These are phyloP conservation scores for Trichoderma sp. DNA, from an alignment of 2,329 filamentous ascomycete species.

Conservation along the genomic window DNA sequence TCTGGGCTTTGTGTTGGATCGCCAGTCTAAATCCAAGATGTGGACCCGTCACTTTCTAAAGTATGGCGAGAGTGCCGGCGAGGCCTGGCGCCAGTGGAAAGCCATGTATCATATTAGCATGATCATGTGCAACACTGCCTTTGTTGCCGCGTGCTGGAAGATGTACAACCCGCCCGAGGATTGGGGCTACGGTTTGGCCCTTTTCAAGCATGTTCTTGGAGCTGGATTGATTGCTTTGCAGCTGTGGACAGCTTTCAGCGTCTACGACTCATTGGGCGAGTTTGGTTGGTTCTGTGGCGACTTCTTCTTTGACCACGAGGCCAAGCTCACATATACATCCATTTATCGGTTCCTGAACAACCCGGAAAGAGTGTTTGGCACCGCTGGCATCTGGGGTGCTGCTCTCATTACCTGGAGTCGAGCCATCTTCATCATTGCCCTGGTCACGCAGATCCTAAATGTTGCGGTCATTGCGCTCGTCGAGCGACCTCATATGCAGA, in stretches of 20 bases:
- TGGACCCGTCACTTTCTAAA: conserved; percentile 99
- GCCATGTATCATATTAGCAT: conserved; percentile 91
- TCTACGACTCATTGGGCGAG: conserved; percentile 93
- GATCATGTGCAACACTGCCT: conserved; percentile 84
- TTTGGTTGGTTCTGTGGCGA: conserved; percentile 99
- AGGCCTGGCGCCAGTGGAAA: conserved; percentile 98
- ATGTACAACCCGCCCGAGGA: conserved; percentile 86
- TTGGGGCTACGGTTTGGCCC: conserved; percentile 82
- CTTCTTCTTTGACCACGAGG: conserved; percentile 91
- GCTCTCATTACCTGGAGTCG: conserved; percentile 91
- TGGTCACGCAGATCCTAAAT: conserved; percentile 82
- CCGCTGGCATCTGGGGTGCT: conserved; percentile 93
- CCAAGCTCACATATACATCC: conserved; percentile 90
- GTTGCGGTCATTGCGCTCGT: conserved; percentile 89
- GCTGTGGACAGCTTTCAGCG: conserved; percentile 87
- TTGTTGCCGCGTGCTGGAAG: conserved; percentile 92
- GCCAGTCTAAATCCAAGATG: conserved; percentile 85
- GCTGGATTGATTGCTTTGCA: conserved; percentile 80
- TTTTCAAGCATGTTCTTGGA: conserved; percentile 86
- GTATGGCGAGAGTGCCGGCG: conserved; percentile 83
- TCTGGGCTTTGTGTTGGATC: conserved; percentile 79
- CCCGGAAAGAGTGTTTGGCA: conserved; percentile 88
- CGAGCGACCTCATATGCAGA: conserved; percentile 97
- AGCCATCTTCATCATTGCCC: conserved; percentile 81
- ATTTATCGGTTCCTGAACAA: conserved; percentile 99